Percentiles rank a stretch among this genome's conserved stretches.
Evolutionary conservation across 1,139 yeast genomes (phyloP).

Genomic region (Saccharomyces hybrid): DNA sequence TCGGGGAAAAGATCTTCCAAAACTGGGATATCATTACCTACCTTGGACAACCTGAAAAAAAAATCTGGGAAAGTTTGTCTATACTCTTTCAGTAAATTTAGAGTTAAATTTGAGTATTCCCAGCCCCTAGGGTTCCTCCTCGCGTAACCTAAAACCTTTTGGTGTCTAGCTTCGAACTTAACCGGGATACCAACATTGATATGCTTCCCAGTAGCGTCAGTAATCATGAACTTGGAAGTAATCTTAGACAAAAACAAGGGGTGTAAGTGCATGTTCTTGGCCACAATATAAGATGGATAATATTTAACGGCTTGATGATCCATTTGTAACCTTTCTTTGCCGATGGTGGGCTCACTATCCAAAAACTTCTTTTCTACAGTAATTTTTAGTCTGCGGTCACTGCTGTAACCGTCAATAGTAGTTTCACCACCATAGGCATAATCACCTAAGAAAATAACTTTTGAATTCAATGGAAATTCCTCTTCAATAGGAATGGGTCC

Average conservation of each 20-base stretch:
- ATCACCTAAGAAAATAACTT: conserved; percentile 78
- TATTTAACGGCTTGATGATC: conserved; percentile 55
- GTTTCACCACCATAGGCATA: conserved; percentile 87
- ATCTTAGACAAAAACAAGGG: conserved; percentile 67
- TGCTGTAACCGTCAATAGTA: conserved; percentile 52
- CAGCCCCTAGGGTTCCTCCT: conserved; percentile 61
- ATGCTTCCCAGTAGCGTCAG: conserved; percentile 44
- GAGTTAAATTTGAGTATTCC: conserved; percentile 77
- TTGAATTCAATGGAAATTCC: conserved; percentile 70
- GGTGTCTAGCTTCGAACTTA: conserved; percentile 70
- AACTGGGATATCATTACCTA: conserved; percentile 36
- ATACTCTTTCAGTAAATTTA: conserved; percentile 58
- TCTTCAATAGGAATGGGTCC: conserved; percentile 70
- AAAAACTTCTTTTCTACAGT: conserved; percentile 47
- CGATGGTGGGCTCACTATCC: conserved; percentile 54
- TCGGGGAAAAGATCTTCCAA: conserved; percentile 37
- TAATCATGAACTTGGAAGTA: conserved; percentile 64
- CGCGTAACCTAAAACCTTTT: conserved; percentile 84
- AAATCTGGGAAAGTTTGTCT: conserved; percentile 52
- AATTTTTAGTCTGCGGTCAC: conserved; percentile 43
- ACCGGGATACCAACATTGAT: conserved; percentile 78
- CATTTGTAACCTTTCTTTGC: conserved; percentile 46
- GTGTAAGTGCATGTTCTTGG: conserved; percentile 49
- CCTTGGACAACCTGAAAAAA: conserved; percentile 34
- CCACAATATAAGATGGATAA: conserved; percentile 59